Conservation (phyloP, 208 protist species). For the Acanthamoeba royreba region DNA sequence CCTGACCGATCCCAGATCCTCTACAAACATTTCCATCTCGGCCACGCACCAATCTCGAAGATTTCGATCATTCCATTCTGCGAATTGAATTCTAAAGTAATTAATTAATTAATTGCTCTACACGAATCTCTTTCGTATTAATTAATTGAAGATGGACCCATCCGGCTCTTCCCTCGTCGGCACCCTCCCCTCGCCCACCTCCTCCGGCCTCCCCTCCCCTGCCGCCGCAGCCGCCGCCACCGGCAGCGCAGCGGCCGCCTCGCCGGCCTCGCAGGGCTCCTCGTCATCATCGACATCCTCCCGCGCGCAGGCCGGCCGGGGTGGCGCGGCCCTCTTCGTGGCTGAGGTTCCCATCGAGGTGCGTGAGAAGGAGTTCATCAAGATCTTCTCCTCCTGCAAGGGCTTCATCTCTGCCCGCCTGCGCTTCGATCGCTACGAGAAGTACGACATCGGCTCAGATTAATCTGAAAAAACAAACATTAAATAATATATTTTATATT, state of each 20-base stretch:
- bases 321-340: conserved; percentile 33
- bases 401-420: conserved; percentile 38
- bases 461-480: too few relatives aligned
- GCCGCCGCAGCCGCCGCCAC: not conserved
- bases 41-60: not conserved
- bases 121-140: not conserved
- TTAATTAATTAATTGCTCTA: not conserved
- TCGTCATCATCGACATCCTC: not conserved
- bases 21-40: not conserved
- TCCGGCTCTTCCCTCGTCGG: not conserved
- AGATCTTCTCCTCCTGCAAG: not conserved
- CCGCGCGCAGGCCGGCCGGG: too few relatives aligned
- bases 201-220: not conserved
- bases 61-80: not conserved
- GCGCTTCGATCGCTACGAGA: not conserved
- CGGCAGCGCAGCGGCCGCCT: not conserved
- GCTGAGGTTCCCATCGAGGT: conserved; percentile 49
- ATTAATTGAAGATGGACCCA: not conserved
- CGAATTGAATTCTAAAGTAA: not conserved
- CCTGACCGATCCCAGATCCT: too few relatives aligned
- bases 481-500: not conserved
- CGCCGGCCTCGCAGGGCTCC: not conserved
- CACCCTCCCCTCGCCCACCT: not conserved
- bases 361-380: not conserved
- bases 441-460: conserved; percentile 1